Evolutionary conservation across 1,284 basidiomycete species (phyloP).

Genomic region (Ceratobasidium sp.): DNA sequence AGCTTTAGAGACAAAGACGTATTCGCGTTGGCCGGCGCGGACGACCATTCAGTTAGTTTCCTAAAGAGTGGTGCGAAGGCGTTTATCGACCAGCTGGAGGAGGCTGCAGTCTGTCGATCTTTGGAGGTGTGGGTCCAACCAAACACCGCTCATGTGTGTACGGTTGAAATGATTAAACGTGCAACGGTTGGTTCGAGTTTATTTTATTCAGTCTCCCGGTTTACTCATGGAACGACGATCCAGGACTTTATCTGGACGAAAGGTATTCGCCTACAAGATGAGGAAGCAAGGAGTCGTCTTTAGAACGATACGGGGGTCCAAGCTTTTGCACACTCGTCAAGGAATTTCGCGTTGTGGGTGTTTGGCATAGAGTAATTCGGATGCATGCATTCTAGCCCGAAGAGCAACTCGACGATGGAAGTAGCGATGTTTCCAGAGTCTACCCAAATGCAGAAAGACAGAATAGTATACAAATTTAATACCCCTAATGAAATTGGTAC

Average conservation of each 20-base stretch:
- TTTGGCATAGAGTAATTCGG: no score
- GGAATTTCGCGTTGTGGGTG: no score
- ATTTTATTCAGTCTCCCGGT: neutral
- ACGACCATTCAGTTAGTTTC: slow-evolving; percentile 55
- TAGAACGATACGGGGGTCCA: no score
- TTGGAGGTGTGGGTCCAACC: slow-evolving; percentile 58
- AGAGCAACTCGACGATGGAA: no score
- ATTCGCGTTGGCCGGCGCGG: slow-evolving; percentile 57
- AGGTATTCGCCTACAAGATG: neutral
- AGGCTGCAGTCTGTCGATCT: slow-evolving; percentile 46
- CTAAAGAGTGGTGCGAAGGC: slow-evolving; percentile 53
- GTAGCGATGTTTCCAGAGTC: no score
- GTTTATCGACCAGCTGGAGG: slow-evolving; percentile 54
- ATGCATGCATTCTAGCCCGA: no score
- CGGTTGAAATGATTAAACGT: slow-evolving; percentile 57
- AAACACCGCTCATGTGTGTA: slow-evolving; percentile 57
- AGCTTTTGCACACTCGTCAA: no score
- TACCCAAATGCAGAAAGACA: no score
- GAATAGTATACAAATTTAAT: no score
- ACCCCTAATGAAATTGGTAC: no score
- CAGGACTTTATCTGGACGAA: slow-evolving; percentile 38
- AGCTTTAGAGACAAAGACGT: slow-evolving; percentile 59
- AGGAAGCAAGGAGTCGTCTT: no score
- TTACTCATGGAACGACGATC: neutral
- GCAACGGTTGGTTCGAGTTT: neutral